Evolutionary conservation across 805 yeast species (phyloP), one percentile per base, ranked within the genome.

Genomic region (Candida easanensis): DNA sequence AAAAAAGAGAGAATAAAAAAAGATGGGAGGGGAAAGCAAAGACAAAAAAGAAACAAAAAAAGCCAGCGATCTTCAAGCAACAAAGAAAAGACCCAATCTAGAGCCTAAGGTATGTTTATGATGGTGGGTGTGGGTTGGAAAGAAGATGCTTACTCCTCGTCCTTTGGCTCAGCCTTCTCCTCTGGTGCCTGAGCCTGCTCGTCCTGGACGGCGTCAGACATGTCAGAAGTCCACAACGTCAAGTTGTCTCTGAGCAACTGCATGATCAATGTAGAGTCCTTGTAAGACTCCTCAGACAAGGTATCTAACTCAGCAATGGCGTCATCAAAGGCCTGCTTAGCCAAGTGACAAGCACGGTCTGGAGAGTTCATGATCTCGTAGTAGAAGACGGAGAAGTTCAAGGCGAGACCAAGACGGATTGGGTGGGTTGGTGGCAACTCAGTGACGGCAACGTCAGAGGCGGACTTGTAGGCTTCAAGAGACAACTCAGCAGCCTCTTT

Each of bases 361-460:
- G 99, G 98, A 47, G 97, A 87, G 73, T 91, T 90, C 71, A 90
- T 85, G 64, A 93, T 95, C 77, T 91, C 99, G 67, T 91, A 91
- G 80, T 91, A 93, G 75, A 91, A 91, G 49, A 91, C 99, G 43
- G 97, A 88, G 77, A 93, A 91, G 74, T 91, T 91, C 69, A 91
- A 82, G 51, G 99, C 99, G 69, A 91, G 81, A 60, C 99, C 99
- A 65, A 91, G 79, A 73, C 99, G 84, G 70, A 93, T 89, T 68
- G 98, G 99, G 68, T 91, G 98, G 53, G 99, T 93, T 69, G 99
- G 97, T 49, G 97, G 95, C 67, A 91, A 79, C 70, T 89, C 96
- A 45, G 96, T 88, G 50, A 87, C 91, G 51, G 98, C 99, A 63
- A 91, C 95, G 62, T 90, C 97, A 46, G 96, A 84, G 41, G 99